phyloP scores from a whole-genome alignment of 2,329 filamentous ascomycete genomes.

The Chaetomium olivaceum region DNA sequence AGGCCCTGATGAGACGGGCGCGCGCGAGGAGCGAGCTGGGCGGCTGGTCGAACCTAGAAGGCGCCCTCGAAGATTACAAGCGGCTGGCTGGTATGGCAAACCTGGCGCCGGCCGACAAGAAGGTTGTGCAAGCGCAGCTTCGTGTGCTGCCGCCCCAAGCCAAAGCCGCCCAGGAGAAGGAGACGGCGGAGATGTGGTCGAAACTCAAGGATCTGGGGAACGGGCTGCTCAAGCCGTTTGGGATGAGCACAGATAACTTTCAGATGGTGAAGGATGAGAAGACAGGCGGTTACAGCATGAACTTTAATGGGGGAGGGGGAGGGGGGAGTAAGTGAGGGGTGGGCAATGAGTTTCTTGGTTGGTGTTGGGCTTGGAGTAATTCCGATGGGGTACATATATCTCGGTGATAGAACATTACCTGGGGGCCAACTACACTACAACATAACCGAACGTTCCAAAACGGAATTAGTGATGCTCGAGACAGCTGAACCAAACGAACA shows the following conservation, averaged over 20 bases:
- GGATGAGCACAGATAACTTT: slow-evolving; percentile 90
- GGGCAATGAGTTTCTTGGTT: not conserved
- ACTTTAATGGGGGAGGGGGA: slow-evolving; percentile 54
- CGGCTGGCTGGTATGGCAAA: slow-evolving; percentile 59
- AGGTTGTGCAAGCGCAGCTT: slow-evolving; percentile 67
- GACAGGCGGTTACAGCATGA: slow-evolving; percentile 91
- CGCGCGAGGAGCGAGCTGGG: slow-evolving; percentile 69
- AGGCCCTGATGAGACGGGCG: slow-evolving; percentile 78
- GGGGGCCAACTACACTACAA: too few relatives aligned
- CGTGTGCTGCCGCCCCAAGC: slow-evolving; percentile 65
- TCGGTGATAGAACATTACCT: too few relatives aligned
- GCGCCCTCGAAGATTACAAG: slow-evolving; percentile 79
- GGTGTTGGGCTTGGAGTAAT: too few relatives aligned
- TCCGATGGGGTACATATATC: too few relatives aligned
- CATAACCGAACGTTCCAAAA: too few relatives aligned
- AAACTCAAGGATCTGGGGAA: slow-evolving; percentile 93
- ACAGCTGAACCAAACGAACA: too few relatives aligned
- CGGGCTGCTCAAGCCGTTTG: slow-evolving; percentile 88
- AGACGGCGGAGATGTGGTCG: slow-evolving; percentile 96
- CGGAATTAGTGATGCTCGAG: not conserved
- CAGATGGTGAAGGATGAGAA: slow-evolving; percentile 89
- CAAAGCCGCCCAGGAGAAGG: slow-evolving; percentile 77
- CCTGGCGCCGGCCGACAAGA: slow-evolving; percentile 65
- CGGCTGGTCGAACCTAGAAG: slow-evolving; percentile 78
- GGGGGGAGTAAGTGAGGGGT: slow-evolving; percentile 10